Evolutionary conservation across 768 basidiomycete genomes (phyloP), one percentile per base, ranked within the genome.

Genomic region (Lepiota venenata): DNA sequence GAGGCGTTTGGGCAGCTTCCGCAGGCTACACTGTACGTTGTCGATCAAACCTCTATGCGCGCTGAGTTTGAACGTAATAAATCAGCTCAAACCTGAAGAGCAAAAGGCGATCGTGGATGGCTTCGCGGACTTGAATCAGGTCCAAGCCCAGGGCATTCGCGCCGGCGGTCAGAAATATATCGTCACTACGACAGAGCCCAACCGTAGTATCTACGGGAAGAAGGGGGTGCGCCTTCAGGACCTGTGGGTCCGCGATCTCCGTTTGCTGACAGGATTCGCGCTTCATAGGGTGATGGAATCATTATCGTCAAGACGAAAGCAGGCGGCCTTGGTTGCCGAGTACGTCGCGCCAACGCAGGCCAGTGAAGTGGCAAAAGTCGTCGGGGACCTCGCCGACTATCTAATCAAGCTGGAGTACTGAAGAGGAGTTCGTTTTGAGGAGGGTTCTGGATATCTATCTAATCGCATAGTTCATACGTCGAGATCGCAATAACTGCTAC

Each of bases 251-350:
- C 48, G 43, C 46, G 50, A 38, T 50, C 47, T 29, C 12, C 22
- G 15, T n/a, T 29, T 1, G 1, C 47, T 48, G 9, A 43, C 38
- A 49, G 25, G 35, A 22, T 45, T 41, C 21, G 36, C 39, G 41
- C 7, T 53, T n/a, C 20, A 4, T 63, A 95, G 93, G 78, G 76
- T 18, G 83, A 91, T 66, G 94, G 95, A 1, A 81, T 75, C 36
- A 67, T 84, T 58, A 62, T 93, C 55, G 84, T 89, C 44, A 89
- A 88, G 76, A 95, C 92, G 15, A 87, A n/a, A 79, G 57, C 87
- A 90, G 63, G 92, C 91, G n/a, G 73, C 96, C 52, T 75, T 98
- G 49, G 84, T 97, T 18, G 81, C 83, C 4, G 85, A 86, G 64
- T 98, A 96, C 69, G 56, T 56, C 0, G 72, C 76, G 4, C 91